Percentiles rank a stretch among this genome's conserved stretches.
Conservation (phyloP, 106 monocot genomes). For the Agapanthus africanus region DNA sequence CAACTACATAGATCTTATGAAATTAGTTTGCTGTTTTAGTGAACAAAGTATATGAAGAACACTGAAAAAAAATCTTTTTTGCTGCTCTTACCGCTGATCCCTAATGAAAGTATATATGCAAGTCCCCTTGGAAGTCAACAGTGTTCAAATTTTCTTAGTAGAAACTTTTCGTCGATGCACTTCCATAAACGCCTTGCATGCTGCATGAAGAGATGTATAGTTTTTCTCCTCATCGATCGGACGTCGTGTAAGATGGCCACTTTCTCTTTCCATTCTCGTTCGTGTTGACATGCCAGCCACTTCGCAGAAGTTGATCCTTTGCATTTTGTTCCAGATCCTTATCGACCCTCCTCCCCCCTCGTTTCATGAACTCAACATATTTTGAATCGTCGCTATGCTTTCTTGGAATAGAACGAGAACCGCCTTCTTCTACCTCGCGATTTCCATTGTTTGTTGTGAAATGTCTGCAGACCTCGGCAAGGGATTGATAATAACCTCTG, state of each 20-base stretch:
- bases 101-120: too few species aligned
- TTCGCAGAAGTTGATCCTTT: slow-evolving; percentile 19
- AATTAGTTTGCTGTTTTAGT: too few species aligned
- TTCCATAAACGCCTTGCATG: slow-evolving; percentile 23
- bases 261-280: slow-evolving; percentile 9
- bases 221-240: slow-evolving; percentile 9
- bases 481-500: slow-evolving; percentile 12
- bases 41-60: too few species aligned
- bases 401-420: too few species aligned
- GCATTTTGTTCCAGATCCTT: not conserved
- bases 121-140: too few species aligned
- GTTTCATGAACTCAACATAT: slow-evolving; percentile 2
- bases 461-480: not conserved
- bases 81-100: too few species aligned
- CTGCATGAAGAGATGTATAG: slow-evolving; percentile 27
- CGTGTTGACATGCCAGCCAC: slow-evolving; percentile 31
- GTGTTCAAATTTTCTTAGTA: too few species aligned
- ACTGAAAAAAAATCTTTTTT: too few species aligned
- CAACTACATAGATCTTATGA: too few species aligned
- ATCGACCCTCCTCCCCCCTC: not conserved
- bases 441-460: not conserved
- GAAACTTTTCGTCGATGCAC: not conserved
- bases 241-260: slow-evolving; percentile 31
- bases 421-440: not conserved
- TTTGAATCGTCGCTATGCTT: too few species aligned